Base-by-base conservation (phyloP, 2,329 filamentous ascomycete species). In the Thelonectria discophora region DNA sequence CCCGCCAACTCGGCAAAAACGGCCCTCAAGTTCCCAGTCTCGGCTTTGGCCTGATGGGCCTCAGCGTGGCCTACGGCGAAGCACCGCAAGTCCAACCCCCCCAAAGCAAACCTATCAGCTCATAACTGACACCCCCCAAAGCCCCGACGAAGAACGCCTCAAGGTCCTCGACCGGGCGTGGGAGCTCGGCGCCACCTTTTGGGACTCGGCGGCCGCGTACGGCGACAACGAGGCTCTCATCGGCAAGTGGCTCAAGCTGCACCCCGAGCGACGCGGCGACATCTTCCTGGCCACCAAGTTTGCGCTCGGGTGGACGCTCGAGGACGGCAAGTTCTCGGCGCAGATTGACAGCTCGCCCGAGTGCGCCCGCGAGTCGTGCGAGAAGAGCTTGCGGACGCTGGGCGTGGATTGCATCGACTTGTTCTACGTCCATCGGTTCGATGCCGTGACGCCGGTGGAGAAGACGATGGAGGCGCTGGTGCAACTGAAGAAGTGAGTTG, bases 391-490 rank as follows among this genome's bases (percentile, higher is more conserved):
- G n/a, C 45, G 75, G 63, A 15, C 10, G 4, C 52, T 61, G 3
- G 81, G 81, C 2, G 78, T 82, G 0, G 74, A 77, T 4, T 80
- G 79, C 58, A 81, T 87, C 57, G 85, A 87, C 65, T 77, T 88
- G 9, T 79, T 81, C 64, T 82, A 84, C 65, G 75, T 80, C 27
- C 82, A 85, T 62, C 77, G 82, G 4, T 56, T 82, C 21, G 81
- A 85, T 58, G 71, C 72, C 1, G 66, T 72, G 11, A 81, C 78
- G 1, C 80, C 81, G 0, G 73, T 79, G 12, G 79, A 82, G 64
- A 78, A 82, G 65, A 85, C 82, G 0, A 74, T 85, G 4, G 69
- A 77, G 30, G 81, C 76, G 15, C 73, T 86, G 75, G 79, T 76
- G 55, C 71, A 80, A 67, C 66, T 82, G n/a, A 77, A 81, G 65